phyloP scores from a whole-genome alignment of 2,329 filamentous ascomycete species.

The Alternaria sp. region DNA sequence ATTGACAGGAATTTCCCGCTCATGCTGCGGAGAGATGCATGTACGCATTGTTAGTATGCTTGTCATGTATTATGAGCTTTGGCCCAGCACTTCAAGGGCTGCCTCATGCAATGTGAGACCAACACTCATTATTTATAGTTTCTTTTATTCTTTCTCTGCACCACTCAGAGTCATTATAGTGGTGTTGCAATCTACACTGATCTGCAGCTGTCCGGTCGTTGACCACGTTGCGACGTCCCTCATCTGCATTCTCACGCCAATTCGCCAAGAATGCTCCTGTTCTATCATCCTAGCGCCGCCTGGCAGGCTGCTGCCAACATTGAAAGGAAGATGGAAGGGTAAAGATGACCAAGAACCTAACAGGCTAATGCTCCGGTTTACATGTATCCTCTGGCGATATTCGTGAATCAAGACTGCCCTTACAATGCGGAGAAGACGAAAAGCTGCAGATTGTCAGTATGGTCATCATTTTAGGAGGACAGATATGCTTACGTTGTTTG shows the following conservation, averaged over 20 bases:
- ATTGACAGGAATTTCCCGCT: neutral
- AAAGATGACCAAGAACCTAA: conserved; percentile 40
- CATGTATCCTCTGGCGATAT: conserved; percentile 34
- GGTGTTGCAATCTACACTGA: conserved; percentile 44
- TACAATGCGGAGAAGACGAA: conserved; percentile 65
- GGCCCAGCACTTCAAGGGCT: neutral
- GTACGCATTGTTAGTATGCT: neutral
- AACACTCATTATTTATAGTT: conserved; percentile 17
- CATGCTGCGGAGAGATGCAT: neutral
- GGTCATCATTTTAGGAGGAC: neutral
- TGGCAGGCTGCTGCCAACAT: conserved; percentile 35
- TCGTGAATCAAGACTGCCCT: conserved; percentile 31
- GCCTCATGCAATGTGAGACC: neutral
- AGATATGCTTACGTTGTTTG: conserved; percentile 86
- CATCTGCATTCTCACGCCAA: conserved; percentile 33
- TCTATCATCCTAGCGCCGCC: conserved; percentile 45
- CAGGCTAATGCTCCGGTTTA: conserved; percentile 39
- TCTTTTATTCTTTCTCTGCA: conserved; percentile 42
- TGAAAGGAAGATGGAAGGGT: conserved; percentile 40
- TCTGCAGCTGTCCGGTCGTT: conserved; percentile 31
- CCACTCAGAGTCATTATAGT: conserved; percentile 44
- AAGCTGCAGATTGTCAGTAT: conserved; percentile 52
- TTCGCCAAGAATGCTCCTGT: conserved; percentile 33
- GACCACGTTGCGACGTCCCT: conserved; percentile 40
- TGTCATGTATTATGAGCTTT: neutral